A percentile compares a stretch with the other conserved stretches of the same genome.
These are phyloP conservation scores for Bocquillonia castaneifolia DNA, from an alignment of 441 rosid genomes.

Conservation along the genomic window DNA sequence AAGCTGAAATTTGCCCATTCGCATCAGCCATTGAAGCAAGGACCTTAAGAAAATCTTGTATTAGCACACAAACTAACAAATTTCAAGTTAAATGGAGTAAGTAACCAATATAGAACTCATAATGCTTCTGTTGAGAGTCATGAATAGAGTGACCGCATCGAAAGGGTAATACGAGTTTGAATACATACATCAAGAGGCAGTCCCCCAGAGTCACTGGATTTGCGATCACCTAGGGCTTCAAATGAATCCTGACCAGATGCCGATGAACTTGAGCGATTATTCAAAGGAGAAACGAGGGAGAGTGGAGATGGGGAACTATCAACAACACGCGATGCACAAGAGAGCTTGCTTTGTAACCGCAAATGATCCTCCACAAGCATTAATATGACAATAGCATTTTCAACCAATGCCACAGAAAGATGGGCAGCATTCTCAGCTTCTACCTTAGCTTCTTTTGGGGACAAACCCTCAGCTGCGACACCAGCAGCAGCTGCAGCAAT, in stretches of 20 bases:
- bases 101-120: conserved; percentile 2
- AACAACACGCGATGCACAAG: conserved; percentile 44
- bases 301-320: conserved; percentile 77
- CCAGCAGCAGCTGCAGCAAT: conserved; percentile 99
- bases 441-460: conserved; percentile 81
- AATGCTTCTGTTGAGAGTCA: neutral
- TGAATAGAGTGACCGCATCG: neutral
- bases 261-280: conserved; percentile 41
- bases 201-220: conserved; percentile 67
- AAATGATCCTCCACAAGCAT: conserved; percentile 99
- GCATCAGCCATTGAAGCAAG: conserved; percentile 99
- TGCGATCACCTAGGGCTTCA: conserved; percentile 55
- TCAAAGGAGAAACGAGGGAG: conserved; percentile 61
- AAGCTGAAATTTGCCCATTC: conserved; percentile 88
- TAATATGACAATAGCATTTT: conserved; percentile 96
- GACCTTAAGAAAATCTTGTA: conserved; percentile 45
- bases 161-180: neutral
- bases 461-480: conserved; percentile 97
- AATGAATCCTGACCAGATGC: conserved; percentile 49
- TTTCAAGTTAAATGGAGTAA: conserved; percentile 12
- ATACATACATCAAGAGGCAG: conserved; percentile 85
- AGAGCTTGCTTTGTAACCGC: conserved; percentile 91
- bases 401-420: conserved; percentile 96
- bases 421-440: conserved; percentile 98
- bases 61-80: conserved; percentile 24